Conservation (phyloP, 768 basidiomycete genomes). For the Pluteus cervinus region DNA sequence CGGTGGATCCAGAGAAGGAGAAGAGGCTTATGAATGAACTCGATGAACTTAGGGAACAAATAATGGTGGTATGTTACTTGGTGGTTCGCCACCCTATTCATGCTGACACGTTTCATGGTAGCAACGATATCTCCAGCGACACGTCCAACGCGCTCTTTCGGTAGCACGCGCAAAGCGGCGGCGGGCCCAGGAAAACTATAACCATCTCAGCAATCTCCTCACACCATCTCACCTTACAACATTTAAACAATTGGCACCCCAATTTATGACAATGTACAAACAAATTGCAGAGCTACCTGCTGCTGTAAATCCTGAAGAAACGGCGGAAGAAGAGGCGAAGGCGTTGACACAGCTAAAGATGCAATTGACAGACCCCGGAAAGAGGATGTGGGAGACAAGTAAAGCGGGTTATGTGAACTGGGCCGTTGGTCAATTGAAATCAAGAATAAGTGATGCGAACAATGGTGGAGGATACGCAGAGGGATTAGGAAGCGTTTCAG, state of each 20-base stretch:
- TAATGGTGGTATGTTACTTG: conserved; percentile 57
- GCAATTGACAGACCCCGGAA: conserved; percentile 52
- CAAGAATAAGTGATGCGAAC: conserved; percentile 16
- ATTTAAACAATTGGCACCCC: too few relatives aligned
- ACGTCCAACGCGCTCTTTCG: conserved; percentile 48
- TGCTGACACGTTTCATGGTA: conserved; percentile 18
- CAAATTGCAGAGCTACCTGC: neutral
- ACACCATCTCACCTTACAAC: conserved; percentile 9
- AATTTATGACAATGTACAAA: too few relatives aligned
- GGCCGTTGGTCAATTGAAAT: conserved; percentile 56
- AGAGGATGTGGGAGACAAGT: conserved; percentile 73
- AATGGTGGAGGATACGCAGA: conserved; percentile 10
- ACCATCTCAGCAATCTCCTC: conserved; percentile 36
- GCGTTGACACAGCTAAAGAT: conserved; percentile 10
- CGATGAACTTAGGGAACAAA: conserved; percentile 55
- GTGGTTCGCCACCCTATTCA: conserved; percentile 5
- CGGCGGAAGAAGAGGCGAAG: conserved; percentile 2
- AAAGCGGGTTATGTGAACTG: conserved; percentile 73
- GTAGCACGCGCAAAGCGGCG: conserved; percentile 37
- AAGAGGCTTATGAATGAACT: conserved; percentile 61
- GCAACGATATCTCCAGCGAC: conserved; percentile 62
- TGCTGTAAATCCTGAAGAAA: conserved; percentile 10
- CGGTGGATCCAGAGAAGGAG: conserved; percentile 48
- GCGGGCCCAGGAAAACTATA: conserved; percentile 38
- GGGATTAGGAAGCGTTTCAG: conserved; percentile 2